These are phyloP conservation scores for Calendula officinalis DNA, from an alignment of 129 eudicot species.

Conservation along the genomic window DNA sequence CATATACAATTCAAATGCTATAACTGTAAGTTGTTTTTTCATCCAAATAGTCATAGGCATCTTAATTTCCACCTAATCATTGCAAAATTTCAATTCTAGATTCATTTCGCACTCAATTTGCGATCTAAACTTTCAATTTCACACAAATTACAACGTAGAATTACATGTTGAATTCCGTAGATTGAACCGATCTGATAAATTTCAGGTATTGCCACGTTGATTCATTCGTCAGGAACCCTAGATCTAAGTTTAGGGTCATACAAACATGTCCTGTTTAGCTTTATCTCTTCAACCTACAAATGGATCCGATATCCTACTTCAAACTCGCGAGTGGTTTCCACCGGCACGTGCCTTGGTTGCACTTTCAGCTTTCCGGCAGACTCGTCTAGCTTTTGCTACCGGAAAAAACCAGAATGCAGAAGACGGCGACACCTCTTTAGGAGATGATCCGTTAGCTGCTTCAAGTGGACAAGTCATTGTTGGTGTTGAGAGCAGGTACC, in stretches of 20 bases:
- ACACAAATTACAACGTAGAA: conserved; percentile 4
- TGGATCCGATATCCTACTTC: conserved; percentile 89
- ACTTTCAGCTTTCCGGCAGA: conserved; percentile 75
- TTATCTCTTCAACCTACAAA: conserved; percentile 81
- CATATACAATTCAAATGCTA: conserved; percentile 15
- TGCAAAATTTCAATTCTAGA: conserved; percentile 18
- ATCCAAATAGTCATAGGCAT: conserved; percentile 6
- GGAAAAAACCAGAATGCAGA: conserved; percentile 47
- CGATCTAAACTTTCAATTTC: conserved; percentile 19
- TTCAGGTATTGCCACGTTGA: not conserved
- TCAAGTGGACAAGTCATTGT: conserved; percentile 94
- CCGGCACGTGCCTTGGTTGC: conserved; percentile 93
- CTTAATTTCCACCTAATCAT: conserved; percentile 1
- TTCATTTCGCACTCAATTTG: conserved; percentile 11
- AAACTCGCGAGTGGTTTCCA: conserved; percentile 98
- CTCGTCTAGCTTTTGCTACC: conserved; percentile 71
- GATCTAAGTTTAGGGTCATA: conserved; percentile 28
- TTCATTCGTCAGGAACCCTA: conserved; percentile 18
- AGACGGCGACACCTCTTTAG: conserved; percentile 48
- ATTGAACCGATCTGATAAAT: conserved; percentile 14
- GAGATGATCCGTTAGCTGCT: conserved; percentile 93
- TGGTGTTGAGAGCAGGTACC: conserved; percentile 76
- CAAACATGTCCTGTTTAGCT: conserved; percentile 82
- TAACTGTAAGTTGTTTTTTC: conserved; percentile 24
- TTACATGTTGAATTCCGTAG: conserved; percentile 1